A percentile compares a stretch with the other conserved stretches of the same genome.
These are phyloP conservation scores for Tremella fuciformis DNA, from an alignment of 768 basidiomycete species.

Conservation along the genomic window DNA sequence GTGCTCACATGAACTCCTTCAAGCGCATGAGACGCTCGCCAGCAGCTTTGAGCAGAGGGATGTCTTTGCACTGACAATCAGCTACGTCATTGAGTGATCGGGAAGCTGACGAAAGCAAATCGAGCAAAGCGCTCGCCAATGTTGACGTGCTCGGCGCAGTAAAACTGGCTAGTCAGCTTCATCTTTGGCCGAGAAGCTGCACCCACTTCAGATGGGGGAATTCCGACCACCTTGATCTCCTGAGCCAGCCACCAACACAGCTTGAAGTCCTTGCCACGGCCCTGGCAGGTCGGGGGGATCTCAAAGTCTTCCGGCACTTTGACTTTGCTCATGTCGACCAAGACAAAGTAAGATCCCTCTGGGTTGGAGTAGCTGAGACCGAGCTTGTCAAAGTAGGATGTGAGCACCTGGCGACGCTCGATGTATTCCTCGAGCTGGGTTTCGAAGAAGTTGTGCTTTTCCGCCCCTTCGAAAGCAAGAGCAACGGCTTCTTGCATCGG, in stretches of 20 bases:
- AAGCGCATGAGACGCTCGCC: constrained; percentile 74
- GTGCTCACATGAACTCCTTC: constrained; percentile 61
- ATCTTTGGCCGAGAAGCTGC: not conserved
- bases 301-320: constrained; percentile 79
- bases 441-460: constrained; percentile 70
- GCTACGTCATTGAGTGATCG: not conserved
- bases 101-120: constrained; percentile 62
- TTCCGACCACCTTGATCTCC: constrained; percentile 85
- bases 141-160: constrained; percentile 76
- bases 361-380: constrained; percentile 83
- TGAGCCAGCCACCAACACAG: constrained; percentile 94
- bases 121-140: constrained; percentile 84
- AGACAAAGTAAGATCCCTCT: constrained; percentile 85
- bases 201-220: constrained; percentile 89
- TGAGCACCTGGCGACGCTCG: constrained; percentile 72
- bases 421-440: constrained; percentile 72
- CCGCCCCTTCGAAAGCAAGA: constrained; percentile 77
- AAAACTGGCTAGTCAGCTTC: constrained; percentile 63
- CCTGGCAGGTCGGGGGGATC: constrained; percentile 64
- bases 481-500: constrained; percentile 94
- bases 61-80: constrained; percentile 78
- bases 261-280: constrained; percentile 84
- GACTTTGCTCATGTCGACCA: constrained; percentile 59
- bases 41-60: constrained; percentile 76
- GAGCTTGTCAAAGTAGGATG: constrained; percentile 72